Base-by-base conservation (phyloP, 768 basidiomycete genomes). In the Kwoniella heveanensis region DNA sequence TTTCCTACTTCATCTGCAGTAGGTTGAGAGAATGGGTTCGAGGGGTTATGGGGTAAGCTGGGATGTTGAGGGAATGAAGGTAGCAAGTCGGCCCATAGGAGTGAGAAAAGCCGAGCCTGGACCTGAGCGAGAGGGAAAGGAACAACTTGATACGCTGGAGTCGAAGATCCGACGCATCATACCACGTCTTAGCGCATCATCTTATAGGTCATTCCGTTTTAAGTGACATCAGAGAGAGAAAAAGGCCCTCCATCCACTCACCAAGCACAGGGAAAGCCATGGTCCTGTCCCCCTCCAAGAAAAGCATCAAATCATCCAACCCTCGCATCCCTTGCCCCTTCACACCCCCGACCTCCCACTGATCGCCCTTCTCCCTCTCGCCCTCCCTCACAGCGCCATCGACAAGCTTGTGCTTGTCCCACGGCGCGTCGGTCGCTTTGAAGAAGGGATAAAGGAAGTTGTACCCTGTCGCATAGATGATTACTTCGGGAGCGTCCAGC, bases 41-140 rank as follows among this genome's bases (percentile, higher is more conserved):
- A 65, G 7, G 72, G 68, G 49, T 73, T 67, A 1, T 50, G 59
- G 6, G 78, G 78, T 7, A 65, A 58, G 10, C 26, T 27, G 2
- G 69, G 70, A 25, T 68, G 47, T 1, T 30, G 50, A 2, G 78
- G 75, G 59, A 79, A 73, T 12, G 56, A 62, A 1, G 74, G 69
- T 4, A 79, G 67, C 2, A 69, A 60, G 22, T 67, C 70, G 22
- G 77, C 70, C 78, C 78, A 79, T 29, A 75, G 62, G 17, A 77
- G 59, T n/a, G 77, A 62, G 19, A 65, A 67, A 15, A 79, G 64
- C 22, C 84, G 85, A 0, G 88, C 88, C 79, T 95, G 93, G 0
- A 85, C 86, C 78, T 96, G 91, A 52, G 88, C 82, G 0, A 92
- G 72, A 0, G 90, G 91, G 62, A 94, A 85, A 2, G 92, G 92